A percentile compares a stretch with the other conserved stretches of the same genome.
Evolutionary conservation across 2,329 filamentous ascomycete genomes (phyloP).

Genomic region (Colletotrichum truncatum): DNA sequence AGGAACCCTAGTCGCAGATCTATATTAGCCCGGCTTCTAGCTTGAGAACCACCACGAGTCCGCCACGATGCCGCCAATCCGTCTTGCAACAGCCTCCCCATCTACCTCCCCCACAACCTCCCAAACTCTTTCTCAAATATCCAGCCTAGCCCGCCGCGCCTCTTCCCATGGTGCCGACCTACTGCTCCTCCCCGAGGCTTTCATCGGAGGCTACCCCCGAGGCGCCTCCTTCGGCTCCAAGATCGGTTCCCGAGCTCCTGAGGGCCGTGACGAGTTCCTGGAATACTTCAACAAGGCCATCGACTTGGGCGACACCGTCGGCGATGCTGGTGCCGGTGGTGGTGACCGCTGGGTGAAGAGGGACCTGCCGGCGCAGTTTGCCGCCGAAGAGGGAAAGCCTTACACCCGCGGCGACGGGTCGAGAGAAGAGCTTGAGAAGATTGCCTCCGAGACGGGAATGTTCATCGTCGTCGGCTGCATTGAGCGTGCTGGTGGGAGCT

Average conservation of each 20-base stretch:
- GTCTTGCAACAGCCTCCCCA: constrained; percentile 66
- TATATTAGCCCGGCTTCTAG: not conserved
- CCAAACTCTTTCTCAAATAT: constrained; percentile 73
- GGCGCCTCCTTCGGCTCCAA: constrained; percentile 80
- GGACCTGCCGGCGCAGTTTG: constrained; percentile 53
- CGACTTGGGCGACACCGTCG: constrained; percentile 82
- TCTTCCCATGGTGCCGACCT: constrained; percentile 67
- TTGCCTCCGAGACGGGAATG: constrained; percentile 80
- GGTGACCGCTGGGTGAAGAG: constrained; percentile 77
- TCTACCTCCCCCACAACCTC: constrained; percentile 57
- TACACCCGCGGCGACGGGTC: constrained; percentile 66
- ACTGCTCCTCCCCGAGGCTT: constrained; percentile 91
- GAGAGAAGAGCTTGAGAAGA: constrained; percentile 79
- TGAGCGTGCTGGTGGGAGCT: constrained; percentile 80
- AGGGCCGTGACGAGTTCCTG: constrained; percentile 84
- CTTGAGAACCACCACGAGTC: not conserved
- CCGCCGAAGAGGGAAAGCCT: constrained; percentile 40
- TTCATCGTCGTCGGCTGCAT: constrained; percentile 85
- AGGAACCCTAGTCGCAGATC: not conserved
- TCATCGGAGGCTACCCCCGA: constrained; percentile 90
- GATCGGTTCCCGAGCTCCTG: constrained; percentile 73
- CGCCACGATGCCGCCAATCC: constrained; percentile 42
- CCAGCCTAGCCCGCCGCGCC: constrained; percentile 70
- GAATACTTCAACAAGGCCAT: constrained; percentile 81
- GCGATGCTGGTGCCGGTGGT: constrained; percentile 67